Evolutionary conservation across 768 basidiomycete species (phyloP).

Genomic region (Lactifluus rugatus): DNA sequence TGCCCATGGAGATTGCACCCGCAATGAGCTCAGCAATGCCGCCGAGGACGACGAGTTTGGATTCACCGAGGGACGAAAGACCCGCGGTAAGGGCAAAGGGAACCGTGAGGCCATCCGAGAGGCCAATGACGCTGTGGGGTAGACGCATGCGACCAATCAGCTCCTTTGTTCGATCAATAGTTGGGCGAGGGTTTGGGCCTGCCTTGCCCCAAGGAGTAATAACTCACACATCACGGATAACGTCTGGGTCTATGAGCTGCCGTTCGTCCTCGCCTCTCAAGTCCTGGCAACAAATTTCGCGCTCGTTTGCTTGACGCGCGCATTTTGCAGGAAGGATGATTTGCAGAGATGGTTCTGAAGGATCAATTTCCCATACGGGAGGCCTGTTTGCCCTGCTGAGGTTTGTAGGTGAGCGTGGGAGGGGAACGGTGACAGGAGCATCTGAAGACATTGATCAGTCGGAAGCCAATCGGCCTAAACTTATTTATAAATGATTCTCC

Average conservation of each 20-base stretch:
- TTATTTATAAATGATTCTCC: no score
- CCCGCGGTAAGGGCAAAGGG: constrained; percentile 89
- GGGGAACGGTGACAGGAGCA: constrained; percentile 1
- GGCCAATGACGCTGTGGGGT: constrained; percentile 64
- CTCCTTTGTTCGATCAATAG: background rate
- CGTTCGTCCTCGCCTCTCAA: constrained; percentile 73
- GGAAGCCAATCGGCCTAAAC: background rate
- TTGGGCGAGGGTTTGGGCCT: background rate
- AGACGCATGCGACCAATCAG: background rate
- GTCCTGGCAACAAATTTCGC: constrained; percentile 77
- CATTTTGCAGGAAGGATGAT: constrained; percentile 51
- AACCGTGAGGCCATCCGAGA: constrained; percentile 83
- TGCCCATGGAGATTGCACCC: constrained; percentile 96
- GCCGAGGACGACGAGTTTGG: constrained; percentile 85
- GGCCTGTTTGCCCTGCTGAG: constrained; percentile 24
- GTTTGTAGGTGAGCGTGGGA: background rate
- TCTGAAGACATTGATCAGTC: constrained; percentile 1
- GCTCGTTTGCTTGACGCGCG: constrained; percentile 37
- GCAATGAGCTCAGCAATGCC: constrained; percentile 95
- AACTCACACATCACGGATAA: constrained; percentile 77
- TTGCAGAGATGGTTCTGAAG: constrained; percentile 30
- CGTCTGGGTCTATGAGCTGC: constrained; percentile 74
- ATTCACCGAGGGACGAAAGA: constrained; percentile 80
- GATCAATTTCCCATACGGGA: constrained; percentile 58
- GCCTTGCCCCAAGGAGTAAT: background rate